A percentile compares a stretch with the other conserved stretches of the same genome.
Conservation (phyloP, 306 rosid species). For the Acacia confusa region DNA sequence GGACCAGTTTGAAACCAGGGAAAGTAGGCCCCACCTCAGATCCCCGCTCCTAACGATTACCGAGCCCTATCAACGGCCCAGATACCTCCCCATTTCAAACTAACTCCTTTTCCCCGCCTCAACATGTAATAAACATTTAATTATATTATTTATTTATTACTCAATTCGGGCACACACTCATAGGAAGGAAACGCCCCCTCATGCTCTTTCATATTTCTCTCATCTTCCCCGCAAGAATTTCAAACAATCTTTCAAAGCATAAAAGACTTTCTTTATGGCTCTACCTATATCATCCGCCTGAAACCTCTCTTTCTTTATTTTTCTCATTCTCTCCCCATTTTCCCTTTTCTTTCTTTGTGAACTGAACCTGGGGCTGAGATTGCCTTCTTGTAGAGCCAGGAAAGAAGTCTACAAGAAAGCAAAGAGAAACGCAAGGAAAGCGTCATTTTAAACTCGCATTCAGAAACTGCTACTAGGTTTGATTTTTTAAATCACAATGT, state of each 20-base stretch:
- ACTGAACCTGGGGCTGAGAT: not conserved
- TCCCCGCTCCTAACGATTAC: constrained; percentile 68
- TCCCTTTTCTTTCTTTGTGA: not conserved
- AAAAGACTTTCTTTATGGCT: constrained; percentile 20
- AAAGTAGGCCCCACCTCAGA: constrained; percentile 48
- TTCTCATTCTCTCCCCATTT: not conserved
- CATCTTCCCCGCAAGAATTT: not conserved
- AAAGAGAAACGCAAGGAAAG: not conserved
- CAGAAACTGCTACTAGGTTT: constrained; percentile 24
- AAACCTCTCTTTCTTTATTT: constrained; percentile 11
- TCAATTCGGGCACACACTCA: constrained; percentile 34
- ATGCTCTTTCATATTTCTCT: not conserved
- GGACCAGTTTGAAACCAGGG: constrained; percentile 1
- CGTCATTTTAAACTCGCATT: not conserved
- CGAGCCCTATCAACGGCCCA: constrained; percentile 53
- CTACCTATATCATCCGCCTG: constrained; percentile 14
- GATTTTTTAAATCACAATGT: constrained; percentile 34
- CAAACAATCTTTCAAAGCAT: constrained; percentile 3
- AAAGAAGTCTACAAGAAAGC: constrained; percentile 18
- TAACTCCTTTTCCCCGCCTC: constrained; percentile 62
- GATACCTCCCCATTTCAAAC: constrained; percentile 61
- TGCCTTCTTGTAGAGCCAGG: not conserved
- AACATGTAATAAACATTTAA: constrained; percentile 25
- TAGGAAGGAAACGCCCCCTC: constrained; percentile 12
- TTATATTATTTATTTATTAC: constrained; percentile 33